These are phyloP conservation scores for Bipolaris cookei DNA, from an alignment of 2,329 filamentous ascomycete species.

Conservation along the genomic window DNA sequence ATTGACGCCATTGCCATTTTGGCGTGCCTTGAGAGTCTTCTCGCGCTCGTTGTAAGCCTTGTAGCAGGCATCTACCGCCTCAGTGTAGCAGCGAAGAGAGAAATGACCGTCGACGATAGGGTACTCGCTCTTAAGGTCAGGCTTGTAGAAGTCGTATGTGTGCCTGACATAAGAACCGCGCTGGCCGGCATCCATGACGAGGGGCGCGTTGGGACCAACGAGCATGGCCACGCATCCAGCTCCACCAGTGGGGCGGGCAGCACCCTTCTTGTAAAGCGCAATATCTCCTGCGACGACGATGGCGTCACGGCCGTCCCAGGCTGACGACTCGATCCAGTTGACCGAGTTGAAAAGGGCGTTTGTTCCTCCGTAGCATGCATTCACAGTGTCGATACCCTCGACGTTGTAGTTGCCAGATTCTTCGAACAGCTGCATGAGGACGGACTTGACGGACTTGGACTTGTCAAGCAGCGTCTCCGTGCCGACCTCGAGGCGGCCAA, in stretches of 20 bases:
- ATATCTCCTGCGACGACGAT: conserved; percentile 61
- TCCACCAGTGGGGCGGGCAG: conserved; percentile 60
- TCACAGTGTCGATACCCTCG: conserved; percentile 61
- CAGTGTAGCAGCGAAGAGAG: conserved; percentile 61
- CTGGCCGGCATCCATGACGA: conserved; percentile 58
- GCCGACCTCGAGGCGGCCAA: conserved; percentile 61
- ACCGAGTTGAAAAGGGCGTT: conserved; percentile 62
- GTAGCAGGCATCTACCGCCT: conserved; percentile 61
- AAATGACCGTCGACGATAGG: conserved; percentile 61
- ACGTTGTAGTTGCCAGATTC: conserved; percentile 61
- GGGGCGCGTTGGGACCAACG: conserved; percentile 58
- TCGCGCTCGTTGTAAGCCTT: conserved; percentile 60
- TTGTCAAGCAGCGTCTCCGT: conserved; percentile 63
- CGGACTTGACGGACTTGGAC: conserved; percentile 62
- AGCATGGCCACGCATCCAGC: conserved; percentile 62
- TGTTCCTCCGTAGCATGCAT: conserved; percentile 62
- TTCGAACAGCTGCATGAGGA: conserved; percentile 61
- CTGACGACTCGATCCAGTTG: conserved; percentile 62
- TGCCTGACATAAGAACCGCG: conserved; percentile 60
- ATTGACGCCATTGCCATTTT: conserved; percentile 49
- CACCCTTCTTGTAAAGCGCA: conserved; percentile 62
- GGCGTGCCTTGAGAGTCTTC: conserved; percentile 53
- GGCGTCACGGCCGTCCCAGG: conserved; percentile 60
- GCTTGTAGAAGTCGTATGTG: conserved; percentile 63
- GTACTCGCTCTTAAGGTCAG: conserved; percentile 61